Conservation (phyloP, 163 green algal genomes). For the Scenedesmus sp. region DNA sequence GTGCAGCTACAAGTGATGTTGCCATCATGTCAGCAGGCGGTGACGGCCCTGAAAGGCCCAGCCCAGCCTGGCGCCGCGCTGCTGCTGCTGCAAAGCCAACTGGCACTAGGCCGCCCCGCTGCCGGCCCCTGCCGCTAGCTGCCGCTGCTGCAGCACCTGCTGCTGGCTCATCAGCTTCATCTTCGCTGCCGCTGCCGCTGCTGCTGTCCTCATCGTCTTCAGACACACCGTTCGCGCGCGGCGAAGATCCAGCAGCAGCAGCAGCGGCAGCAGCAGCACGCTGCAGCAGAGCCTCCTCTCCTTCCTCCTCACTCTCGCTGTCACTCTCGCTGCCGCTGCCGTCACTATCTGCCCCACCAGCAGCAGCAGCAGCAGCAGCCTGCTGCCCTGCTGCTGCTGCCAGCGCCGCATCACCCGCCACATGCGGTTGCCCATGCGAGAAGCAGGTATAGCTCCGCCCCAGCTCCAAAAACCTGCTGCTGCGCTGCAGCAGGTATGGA, state of each 20-base stretch:
- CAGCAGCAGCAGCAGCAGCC: not conserved
- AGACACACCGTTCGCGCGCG: not conserved
- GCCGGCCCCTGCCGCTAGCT: not conserved
- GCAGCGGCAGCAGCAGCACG: not conserved
- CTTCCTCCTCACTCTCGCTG: slow-evolving; percentile 16
- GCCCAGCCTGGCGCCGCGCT: not conserved
- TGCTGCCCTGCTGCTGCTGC: not conserved
- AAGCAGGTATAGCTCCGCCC: slow-evolving; percentile 34
- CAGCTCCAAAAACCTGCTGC: slow-evolving; percentile 26
- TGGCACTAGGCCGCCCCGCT: not conserved
- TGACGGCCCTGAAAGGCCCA: not conserved
- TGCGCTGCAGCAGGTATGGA: slow-evolving; percentile 91
- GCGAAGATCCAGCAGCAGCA: not conserved
- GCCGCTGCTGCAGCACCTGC: not conserved
- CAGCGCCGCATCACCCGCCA: not conserved
- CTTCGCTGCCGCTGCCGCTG: slow-evolving; percentile 20
- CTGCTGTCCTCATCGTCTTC: slow-evolving; percentile 11
- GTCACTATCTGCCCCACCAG: not conserved
- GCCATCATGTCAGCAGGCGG: slow-evolving; percentile 43
- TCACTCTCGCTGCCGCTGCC: slow-evolving; percentile 18
- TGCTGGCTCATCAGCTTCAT: not conserved
- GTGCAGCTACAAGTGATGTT: slow-evolving; percentile 13
- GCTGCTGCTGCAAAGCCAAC: slow-evolving; percentile 30
- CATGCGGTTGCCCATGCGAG: slow-evolving; percentile 29
- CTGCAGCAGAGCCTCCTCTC: slow-evolving; percentile 8